Evolutionary conservation across 768 basidiomycete genomes (phyloP), one percentile per base, ranked within the genome.

Genomic region (Panus rudis): DNA sequence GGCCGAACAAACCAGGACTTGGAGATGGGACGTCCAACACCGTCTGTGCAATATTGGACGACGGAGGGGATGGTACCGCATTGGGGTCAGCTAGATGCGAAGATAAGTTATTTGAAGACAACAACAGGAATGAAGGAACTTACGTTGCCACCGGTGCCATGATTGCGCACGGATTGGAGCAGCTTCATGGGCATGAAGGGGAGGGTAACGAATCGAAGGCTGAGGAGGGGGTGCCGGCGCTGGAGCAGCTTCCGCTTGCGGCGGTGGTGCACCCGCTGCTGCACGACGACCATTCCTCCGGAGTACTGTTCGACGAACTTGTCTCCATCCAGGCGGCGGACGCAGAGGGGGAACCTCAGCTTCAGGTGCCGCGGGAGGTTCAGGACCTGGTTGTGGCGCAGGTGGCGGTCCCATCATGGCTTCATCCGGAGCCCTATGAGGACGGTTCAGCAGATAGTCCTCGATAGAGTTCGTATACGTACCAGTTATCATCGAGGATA

Each of bases 401-500:
- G 48, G 48, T 33, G 34, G 16, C 39, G n/a, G 41, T 37, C 6
- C 39, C 27, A 8, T 16, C 4, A 23, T 17, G 37, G 34, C 31
- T 30, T 35, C 10, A 10, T n/a, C 10, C 10, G n/a, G 28, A n/a
- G n/a, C 28, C 10, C 28, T 10, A 30, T 30, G 28, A 30, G 28
- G n/a, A 47, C 20, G 64, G 63, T 24, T 64, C 65, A 26, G 21
- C 33, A 17, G 10, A 8, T 6, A 35, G 33, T 64, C 65, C 68
- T 73, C 70, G 71, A 37, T n/a, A n/a, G 32, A 45, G 26, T 14
- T 39, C 21, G 46, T 16, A 41, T 23, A 56, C 63, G 50, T 27
- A 79, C 88, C 89, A 91, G n/a, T 85, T 79, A 6, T 81, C 75
- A 54, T 89, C 83, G 55, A 84, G 92, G 59, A 88, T 82, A 39